Conservation (phyloP, 192 early-diverging fungal genomes). For the Pilaira anomala region DNA sequence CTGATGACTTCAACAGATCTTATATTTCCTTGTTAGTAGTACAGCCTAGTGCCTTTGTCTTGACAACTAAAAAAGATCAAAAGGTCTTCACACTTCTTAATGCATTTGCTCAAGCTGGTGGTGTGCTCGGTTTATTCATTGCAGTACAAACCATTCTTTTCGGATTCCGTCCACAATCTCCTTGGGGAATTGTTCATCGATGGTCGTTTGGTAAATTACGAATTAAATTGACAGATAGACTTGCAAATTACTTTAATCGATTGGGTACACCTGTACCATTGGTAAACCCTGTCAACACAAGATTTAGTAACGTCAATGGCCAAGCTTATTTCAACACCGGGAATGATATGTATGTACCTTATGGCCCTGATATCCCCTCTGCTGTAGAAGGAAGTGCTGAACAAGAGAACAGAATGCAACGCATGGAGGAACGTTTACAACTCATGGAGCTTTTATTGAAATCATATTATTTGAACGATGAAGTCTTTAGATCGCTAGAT, state of each 20-base stretch:
- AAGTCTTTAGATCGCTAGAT: slow-evolving; percentile 1
- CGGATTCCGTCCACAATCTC: slow-evolving; percentile 17
- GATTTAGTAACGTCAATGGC: background rate
- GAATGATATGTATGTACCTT: background rate
- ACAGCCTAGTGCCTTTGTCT: slow-evolving; percentile 1
- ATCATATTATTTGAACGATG: slow-evolving; percentile 13
- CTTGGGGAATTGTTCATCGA: slow-evolving; percentile 17
- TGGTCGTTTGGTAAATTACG: slow-evolving; percentile 10
- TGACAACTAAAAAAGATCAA: background rate
- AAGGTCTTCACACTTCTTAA: background rate
- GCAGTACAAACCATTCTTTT: slow-evolving; percentile 10
- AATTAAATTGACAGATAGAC: background rate
- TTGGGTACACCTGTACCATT: background rate
- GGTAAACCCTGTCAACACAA: background rate
- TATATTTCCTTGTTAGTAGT: no score
- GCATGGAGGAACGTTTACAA: slow-evolving; percentile 16
- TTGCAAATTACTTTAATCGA: background rate
- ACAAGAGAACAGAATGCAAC: background rate
- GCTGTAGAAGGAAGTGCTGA: background rate
- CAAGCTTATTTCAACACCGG: background rate
- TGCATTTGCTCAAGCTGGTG: slow-evolving; percentile 2
- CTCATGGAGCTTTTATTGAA: slow-evolving; percentile 10
- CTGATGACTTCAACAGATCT: background rate
- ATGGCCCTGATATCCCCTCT: background rate
- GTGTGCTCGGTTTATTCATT: slow-evolving; percentile 11